Conservation (phyloP, 306 rosid genomes). For the Gastrolobium villosum region DNA sequence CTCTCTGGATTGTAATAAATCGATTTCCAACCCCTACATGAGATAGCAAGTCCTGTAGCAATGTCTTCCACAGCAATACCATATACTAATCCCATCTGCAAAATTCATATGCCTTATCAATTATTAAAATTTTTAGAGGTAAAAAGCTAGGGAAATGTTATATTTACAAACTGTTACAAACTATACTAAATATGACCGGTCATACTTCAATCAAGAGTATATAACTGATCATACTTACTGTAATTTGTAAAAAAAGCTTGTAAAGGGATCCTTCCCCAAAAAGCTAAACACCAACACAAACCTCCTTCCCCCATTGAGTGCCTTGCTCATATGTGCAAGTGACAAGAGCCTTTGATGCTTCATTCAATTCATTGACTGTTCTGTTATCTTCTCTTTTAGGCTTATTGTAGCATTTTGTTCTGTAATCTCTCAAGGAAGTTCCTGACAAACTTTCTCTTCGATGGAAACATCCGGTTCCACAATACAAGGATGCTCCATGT, state of each 20-base stretch:
- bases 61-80: conserved; percentile 75
- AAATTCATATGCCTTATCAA: not conserved
- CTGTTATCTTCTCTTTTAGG: conserved; percentile 43
- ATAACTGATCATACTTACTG: too few relatives aligned
- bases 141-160: not conserved
- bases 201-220: too few relatives aligned
- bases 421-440: conserved; percentile 47
- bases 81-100: conserved; percentile 77
- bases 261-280: not conserved
- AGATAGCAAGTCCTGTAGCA: conserved; percentile 64
- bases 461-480: conserved; percentile 84
- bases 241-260: too few relatives aligned
- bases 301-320: conserved; percentile 80
- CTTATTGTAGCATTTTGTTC: conserved; percentile 18
- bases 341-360: conserved; percentile 61
- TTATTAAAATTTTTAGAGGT: not conserved
- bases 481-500: conserved; percentile 62
- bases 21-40: conserved; percentile 84
- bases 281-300: conserved; percentile 24
- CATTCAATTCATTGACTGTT: conserved; percentile 58
- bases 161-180: too few relatives aligned
- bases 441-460: conserved; percentile 71
- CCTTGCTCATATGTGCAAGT: conserved; percentile 66
- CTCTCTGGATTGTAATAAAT: conserved; percentile 71
- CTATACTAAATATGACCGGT: too few relatives aligned